Conservation (phyloP, 106 monocot species). For the Dendrobium chrysotoxum region DNA sequence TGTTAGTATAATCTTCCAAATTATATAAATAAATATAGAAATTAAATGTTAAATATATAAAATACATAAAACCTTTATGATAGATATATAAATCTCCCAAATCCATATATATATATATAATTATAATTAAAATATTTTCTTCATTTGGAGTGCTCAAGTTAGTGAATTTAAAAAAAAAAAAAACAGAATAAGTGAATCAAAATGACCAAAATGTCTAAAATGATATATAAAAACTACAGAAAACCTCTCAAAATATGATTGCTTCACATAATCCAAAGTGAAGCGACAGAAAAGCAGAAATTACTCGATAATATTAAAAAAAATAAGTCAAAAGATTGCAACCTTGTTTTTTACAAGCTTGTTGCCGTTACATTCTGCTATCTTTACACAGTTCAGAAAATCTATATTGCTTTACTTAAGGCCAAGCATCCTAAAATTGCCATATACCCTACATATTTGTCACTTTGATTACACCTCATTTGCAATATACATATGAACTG, state of each 20-base stretch:
- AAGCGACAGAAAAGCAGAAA: neutral
- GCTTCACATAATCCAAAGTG: neutral
- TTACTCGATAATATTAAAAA: neutral
- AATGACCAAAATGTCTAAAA: too few relatives aligned
- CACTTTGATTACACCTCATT: neutral
- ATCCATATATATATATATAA: too few relatives aligned
- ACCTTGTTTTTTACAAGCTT: neutral
- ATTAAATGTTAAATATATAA: too few relatives aligned
- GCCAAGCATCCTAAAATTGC: slow-evolving; percentile 1
- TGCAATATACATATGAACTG: neutral
- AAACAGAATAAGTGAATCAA: too few relatives aligned
- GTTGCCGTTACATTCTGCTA: neutral
- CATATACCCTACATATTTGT: neutral
- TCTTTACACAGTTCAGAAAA: slow-evolving; percentile 8
- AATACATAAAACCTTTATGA: too few relatives aligned
- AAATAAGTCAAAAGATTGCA: neutral
- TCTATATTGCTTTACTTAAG: neutral
- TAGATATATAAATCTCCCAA: too few relatives aligned
- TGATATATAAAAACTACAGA: neutral
- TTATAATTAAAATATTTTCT: too few relatives aligned
- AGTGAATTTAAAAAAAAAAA: too few relatives aligned
- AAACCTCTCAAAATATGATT: neutral
- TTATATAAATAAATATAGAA: too few relatives aligned
- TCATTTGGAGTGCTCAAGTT: too few relatives aligned
- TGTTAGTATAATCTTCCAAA: too few relatives aligned